Percentiles rank a stretch among this genome's conserved stretches.
Evolutionary conservation across 768 basidiomycete species (phyloP).

Genomic region (Leccinum aurantiacum): DNA sequence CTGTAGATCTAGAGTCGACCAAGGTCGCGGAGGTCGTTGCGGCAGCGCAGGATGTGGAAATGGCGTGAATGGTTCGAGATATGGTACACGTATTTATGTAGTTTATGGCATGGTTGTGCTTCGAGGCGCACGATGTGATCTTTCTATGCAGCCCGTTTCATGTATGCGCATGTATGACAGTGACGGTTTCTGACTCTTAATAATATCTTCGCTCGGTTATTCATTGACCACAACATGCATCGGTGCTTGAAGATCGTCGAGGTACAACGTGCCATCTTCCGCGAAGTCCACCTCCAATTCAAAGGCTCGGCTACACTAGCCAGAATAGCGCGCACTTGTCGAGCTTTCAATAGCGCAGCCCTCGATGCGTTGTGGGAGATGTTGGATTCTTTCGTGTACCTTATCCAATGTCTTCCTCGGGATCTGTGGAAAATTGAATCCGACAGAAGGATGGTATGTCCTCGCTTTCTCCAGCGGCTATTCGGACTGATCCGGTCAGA

Average conservation of each 20-base stretch:
- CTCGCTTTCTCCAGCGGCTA: not conserved
- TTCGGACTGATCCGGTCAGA: constrained; percentile 17
- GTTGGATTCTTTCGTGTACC: constrained; percentile 21
- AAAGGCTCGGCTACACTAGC: constrained; percentile 15
- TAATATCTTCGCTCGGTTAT: not conserved
- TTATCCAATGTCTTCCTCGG: constrained; percentile 28
- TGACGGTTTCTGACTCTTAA: not conserved
- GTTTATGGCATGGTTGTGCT: constrained; percentile 13
- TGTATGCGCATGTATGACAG: too few relatives aligned
- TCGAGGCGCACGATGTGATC: not conserved
- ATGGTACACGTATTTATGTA: constrained; percentile 20
- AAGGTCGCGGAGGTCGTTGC: constrained; percentile 14
- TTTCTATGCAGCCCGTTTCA: not conserved
- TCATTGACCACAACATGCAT: constrained; percentile 17
- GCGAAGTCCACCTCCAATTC: constrained; percentile 8
- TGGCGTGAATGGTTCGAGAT: constrained; percentile 36
- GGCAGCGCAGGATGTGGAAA: constrained; percentile 50
- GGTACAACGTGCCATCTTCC: constrained; percentile 27
- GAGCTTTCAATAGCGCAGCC: constrained; percentile 20
- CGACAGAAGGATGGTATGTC: constrained; percentile 15
- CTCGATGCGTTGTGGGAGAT: constrained; percentile 27
- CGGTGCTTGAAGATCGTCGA: constrained; percentile 28
- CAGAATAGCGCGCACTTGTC: constrained; percentile 28
- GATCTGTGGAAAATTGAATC: constrained; percentile 27
- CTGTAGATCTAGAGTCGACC: constrained; percentile 17